phyloP scores from a whole-genome alignment of 2,329 filamentous ascomycete genomes.

The Epicoccum nigrum region DNA sequence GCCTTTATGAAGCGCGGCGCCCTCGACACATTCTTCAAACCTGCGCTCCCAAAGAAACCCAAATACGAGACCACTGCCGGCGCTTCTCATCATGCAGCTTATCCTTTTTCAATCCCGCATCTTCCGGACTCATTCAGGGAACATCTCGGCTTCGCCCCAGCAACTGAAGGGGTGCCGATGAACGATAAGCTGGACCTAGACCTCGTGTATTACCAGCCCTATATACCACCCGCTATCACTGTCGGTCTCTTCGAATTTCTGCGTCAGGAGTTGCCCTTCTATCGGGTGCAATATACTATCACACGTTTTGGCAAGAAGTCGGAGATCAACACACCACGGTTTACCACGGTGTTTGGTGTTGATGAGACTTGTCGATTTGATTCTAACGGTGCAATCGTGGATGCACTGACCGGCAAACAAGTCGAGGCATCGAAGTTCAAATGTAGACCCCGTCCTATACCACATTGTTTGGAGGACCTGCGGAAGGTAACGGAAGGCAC shows the following conservation, averaged over 20 bases:
- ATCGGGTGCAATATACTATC: slow-evolving; percentile 75
- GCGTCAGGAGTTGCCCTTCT: slow-evolving; percentile 74
- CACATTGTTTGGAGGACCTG: slow-evolving; percentile 70
- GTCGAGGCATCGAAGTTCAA: slow-evolving; percentile 58
- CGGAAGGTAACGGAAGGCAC: slow-evolving; percentile 67
- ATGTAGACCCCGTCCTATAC: slow-evolving; percentile 71
- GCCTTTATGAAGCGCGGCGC: slow-evolving; percentile 61
- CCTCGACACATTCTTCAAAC: slow-evolving; percentile 71
- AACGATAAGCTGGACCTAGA: slow-evolving; percentile 74
- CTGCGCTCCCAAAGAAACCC: slow-evolving; percentile 50
- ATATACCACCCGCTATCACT: slow-evolving; percentile 64
- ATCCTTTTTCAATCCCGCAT: slow-evolving; percentile 59
- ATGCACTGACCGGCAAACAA: slow-evolving; percentile 52
- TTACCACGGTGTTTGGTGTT: slow-evolving; percentile 65
- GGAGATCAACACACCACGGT: slow-evolving; percentile 67
- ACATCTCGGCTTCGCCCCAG: slow-evolving; percentile 54
- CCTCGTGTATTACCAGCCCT: slow-evolving; percentile 77
- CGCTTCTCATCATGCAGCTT: slow-evolving; percentile 55
- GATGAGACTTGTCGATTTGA: slow-evolving; percentile 69
- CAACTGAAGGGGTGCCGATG: slow-evolving; percentile 61
- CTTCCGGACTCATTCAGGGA: slow-evolving; percentile 54
- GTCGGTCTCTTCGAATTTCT: slow-evolving; percentile 72
- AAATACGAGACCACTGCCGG: slow-evolving; percentile 39
- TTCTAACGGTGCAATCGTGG: slow-evolving; percentile 42
- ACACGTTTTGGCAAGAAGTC: slow-evolving; percentile 68